These are phyloP conservation scores for Penicillium robsamsonii DNA, from an alignment of 495 filamentous ascomycete genomes.

Conservation along the genomic window DNA sequence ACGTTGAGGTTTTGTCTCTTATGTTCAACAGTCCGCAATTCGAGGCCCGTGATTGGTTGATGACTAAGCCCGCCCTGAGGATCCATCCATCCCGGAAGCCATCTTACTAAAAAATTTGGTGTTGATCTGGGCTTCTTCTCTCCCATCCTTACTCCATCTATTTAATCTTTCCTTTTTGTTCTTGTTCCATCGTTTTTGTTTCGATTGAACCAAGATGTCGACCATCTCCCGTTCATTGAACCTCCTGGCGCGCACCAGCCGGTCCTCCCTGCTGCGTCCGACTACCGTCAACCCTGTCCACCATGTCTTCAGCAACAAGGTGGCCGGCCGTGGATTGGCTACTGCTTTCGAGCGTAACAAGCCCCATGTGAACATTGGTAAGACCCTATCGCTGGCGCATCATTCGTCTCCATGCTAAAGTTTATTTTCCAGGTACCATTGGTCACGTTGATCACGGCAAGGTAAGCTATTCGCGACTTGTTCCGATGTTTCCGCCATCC, in stretches of 20 bases:
- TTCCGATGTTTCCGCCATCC: neutral
- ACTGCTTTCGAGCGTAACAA: slow-evolving; percentile 84
- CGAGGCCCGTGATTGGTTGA: slow-evolving; percentile 36
- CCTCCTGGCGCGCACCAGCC: slow-evolving; percentile 67
- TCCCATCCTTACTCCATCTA: slow-evolving; percentile 26
- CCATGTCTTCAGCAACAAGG: slow-evolving; percentile 65
- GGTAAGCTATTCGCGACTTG: slow-evolving; percentile 48
- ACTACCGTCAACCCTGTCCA: slow-evolving; percentile 64
- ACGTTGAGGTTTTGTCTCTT: neutral
- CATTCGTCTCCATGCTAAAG: slow-evolving; percentile 9
- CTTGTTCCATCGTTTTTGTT: slow-evolving; percentile 36
- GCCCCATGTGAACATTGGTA: slow-evolving; percentile 97
- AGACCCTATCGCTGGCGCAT: slow-evolving; percentile 14
- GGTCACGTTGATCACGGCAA: slow-evolving; percentile 99
- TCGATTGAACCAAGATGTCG: slow-evolving; percentile 56
- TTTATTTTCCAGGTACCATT: slow-evolving; percentile 70
- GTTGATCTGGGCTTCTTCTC: slow-evolving; percentile 29
- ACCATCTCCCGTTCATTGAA: slow-evolving; percentile 61
- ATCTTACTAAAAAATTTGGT: slow-evolving; percentile 41
- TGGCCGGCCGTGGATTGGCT: slow-evolving; percentile 69
- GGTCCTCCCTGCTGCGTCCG: slow-evolving; percentile 59
- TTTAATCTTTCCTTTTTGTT: slow-evolving; percentile 36
- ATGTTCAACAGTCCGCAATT: slow-evolving; percentile 35
- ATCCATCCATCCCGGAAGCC: slow-evolving; percentile 2
- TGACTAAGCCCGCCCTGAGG: slow-evolving; percentile 44